phyloP scores from a whole-genome alignment of 1,284 basidiomycete species.

The Ustilago trichophora region DNA sequence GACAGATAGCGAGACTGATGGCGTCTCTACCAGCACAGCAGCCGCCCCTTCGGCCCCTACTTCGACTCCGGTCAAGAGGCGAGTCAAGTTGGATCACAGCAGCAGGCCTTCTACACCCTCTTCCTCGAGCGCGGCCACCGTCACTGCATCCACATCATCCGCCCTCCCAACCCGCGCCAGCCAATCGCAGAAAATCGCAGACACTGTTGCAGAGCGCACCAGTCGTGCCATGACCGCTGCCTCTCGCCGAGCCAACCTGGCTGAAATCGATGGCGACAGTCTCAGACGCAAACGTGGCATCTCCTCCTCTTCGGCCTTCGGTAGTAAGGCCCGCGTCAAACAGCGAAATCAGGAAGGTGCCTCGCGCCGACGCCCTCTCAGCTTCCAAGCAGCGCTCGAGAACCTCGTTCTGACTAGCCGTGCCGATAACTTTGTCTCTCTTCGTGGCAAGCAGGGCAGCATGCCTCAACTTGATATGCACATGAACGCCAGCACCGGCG shows the following conservation, averaged over 20 bases:
- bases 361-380: slow-evolving; percentile 50
- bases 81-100: slow-evolving; percentile 11
- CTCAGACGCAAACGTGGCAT: slow-evolving; percentile 42
- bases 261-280: slow-evolving; percentile 21
- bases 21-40: slow-evolving; percentile 7
- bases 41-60: slow-evolving; percentile 13
- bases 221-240: slow-evolving; percentile 21
- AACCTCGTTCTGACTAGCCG: slow-evolving; percentile 38
- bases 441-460: slow-evolving; percentile 40
- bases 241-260: slow-evolving; percentile 27
- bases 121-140: slow-evolving; percentile 11
- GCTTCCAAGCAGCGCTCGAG: slow-evolving; percentile 58
- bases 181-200: slow-evolving; percentile 18
- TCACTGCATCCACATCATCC: slow-evolving; percentile 6
- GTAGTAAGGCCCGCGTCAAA: slow-evolving; percentile 55
- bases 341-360: slow-evolving; percentile 49
- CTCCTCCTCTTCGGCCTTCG: slow-evolving; percentile 58
- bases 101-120: slow-evolving; percentile 14
- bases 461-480: slow-evolving; percentile 31
- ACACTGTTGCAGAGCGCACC: slow-evolving; percentile 31
- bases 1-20: slow-evolving; percentile 24
- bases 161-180: slow-evolving; percentile 2
- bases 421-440: slow-evolving; percentile 38
- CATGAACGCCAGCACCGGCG: slow-evolving; percentile 38
- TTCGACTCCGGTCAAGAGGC: slow-evolving; percentile 27